These are phyloP conservation scores for Phanerochaete carnosa DNA, from an alignment of 768 basidiomycete genomes.

Conservation along the genomic window DNA sequence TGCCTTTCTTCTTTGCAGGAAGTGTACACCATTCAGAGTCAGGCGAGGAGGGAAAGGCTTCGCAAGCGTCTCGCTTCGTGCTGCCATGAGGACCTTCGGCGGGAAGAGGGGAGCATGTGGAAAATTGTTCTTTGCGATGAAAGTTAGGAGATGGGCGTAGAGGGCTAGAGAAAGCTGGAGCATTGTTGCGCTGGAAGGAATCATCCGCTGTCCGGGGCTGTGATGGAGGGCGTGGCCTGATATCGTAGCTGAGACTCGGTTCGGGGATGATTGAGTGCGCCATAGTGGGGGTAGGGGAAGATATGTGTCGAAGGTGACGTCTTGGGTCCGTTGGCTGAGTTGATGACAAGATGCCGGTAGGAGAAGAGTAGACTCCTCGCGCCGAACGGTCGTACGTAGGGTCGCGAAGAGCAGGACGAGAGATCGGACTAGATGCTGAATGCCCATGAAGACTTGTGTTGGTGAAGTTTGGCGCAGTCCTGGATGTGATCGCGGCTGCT, in stretches of 20 bases:
- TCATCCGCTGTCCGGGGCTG: not conserved
- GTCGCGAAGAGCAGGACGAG: too few species aligned
- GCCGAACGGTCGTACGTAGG: not conserved
- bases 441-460: not conserved
- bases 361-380: not conserved
- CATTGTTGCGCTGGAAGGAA: not conserved
- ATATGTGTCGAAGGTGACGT: not conserved
- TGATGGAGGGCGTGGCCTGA: not conserved
- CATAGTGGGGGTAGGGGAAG: not conserved
- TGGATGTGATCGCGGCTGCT: too few species aligned
- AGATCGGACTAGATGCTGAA: not conserved
- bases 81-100: not conserved
- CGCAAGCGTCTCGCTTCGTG: slow-evolving; percentile 20
- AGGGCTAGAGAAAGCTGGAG: not conserved
- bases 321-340: not conserved
- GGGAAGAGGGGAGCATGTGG: not conserved
- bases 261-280: not conserved
- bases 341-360: not conserved
- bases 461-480: too few species aligned
- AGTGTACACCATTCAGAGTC: slow-evolving; percentile 23
- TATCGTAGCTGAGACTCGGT: not conserved
- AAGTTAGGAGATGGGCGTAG: not conserved
- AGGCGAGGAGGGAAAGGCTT: slow-evolving; percentile 20
- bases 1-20: not conserved
- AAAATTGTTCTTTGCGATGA: not conserved